Evolutionary conservation across 306 rosid species (phyloP).

Genomic region (Mimosa pudica): DNA sequence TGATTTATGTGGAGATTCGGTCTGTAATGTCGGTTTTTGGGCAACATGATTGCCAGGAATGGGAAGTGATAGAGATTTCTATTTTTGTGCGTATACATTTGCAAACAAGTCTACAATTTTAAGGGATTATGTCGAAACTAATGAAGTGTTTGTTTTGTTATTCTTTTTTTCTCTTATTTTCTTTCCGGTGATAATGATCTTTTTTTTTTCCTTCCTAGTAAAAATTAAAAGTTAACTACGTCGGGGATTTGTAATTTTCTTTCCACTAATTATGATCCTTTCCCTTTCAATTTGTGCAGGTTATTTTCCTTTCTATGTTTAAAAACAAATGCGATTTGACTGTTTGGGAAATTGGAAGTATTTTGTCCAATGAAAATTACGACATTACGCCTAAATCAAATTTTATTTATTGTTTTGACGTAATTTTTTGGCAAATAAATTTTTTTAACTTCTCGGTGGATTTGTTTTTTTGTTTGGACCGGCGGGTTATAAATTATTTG

Average conservation of each 20-base stretch:
- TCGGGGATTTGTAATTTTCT: no score
- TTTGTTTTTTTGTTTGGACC: background rate
- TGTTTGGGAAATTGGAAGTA: background rate
- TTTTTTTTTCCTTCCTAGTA: background rate
- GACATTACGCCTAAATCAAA: background rate
- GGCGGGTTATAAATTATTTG: background rate
- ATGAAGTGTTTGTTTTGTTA: background rate
- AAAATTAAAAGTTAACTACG: background rate
- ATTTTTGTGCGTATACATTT: background rate
- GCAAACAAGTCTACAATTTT: background rate
- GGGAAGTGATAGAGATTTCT: background rate
- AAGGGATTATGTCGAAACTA: background rate
- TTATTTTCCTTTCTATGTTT: background rate
- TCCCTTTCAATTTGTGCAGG: background rate
- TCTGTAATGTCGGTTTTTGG: constrained; percentile 7
- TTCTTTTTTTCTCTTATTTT: background rate
- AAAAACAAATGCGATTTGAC: background rate
- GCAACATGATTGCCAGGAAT: background rate
- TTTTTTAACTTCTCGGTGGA: background rate
- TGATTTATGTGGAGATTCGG: background rate
- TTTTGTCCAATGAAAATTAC: background rate
- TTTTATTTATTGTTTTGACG: constrained; percentile 4
- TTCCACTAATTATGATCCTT: no score
- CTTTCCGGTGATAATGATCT: constrained; percentile 2
- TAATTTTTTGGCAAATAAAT: background rate